A percentile compares a stretch with the other conserved stretches of the same genome.
phyloP scores from a whole-genome alignment of 2,329 filamentous ascomycete species.

The Colletotrichum euphorbiae region DNA sequence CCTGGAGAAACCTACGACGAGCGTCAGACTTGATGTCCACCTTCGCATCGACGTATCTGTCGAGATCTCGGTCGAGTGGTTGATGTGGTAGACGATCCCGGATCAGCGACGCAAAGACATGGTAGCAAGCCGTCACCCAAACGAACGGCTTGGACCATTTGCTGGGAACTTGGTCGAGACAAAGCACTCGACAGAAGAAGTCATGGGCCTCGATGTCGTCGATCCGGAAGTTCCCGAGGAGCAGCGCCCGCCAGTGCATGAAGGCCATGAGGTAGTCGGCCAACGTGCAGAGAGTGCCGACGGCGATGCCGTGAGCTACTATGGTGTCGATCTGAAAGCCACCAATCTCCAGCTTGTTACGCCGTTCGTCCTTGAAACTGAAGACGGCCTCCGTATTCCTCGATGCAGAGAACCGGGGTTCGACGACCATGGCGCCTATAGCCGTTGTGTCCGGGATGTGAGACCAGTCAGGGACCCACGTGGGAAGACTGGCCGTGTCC shows the following conservation, averaged over 20 bases:
- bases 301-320: conserved; percentile 42
- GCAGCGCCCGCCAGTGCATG: conserved; percentile 48
- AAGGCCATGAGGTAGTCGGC: conserved; percentile 52
- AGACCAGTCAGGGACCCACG: conserved; percentile 53
- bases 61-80: conserved; percentile 36
- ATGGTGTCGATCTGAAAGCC: conserved; percentile 46
- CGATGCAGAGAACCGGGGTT: conserved; percentile 43
- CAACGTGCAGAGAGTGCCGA: conserved; percentile 45
- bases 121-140: conserved; percentile 43
- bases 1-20: conserved; percentile 39
- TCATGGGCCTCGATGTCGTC: conserved; percentile 40
- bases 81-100: conserved; percentile 41
- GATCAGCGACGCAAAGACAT: conserved; percentile 41
- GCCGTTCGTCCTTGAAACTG: conserved; percentile 43
- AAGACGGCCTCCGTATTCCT: conserved; percentile 40
- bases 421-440: conserved; percentile 38
- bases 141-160: conserved; percentile 31
- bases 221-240: conserved; percentile 39
- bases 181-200: conserved; percentile 47
- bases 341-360: conserved; percentile 46
- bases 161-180: conserved; percentile 43
- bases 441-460: conserved; percentile 38
- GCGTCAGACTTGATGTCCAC: background rate
- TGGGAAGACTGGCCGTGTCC: conserved; percentile 45
- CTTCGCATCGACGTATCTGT: conserved; percentile 15